phyloP scores from a whole-genome alignment of 108 stramenopile species.

The Skeletonema costatum region DNA sequence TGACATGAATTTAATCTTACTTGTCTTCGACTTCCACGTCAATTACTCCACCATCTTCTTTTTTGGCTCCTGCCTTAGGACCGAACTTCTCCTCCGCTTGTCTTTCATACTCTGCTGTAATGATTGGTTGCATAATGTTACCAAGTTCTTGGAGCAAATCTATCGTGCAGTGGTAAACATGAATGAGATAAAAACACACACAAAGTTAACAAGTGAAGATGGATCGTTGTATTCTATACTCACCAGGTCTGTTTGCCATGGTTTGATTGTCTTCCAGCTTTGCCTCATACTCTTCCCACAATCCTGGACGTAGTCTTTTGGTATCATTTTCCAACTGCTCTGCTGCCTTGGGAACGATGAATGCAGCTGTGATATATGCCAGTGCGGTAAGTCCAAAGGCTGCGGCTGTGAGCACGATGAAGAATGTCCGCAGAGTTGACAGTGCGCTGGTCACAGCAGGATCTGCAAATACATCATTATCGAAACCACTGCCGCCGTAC shows the following conservation, averaged over 20 bases:
- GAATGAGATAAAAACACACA: not conserved
- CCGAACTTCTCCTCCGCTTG: constrained; percentile 17
- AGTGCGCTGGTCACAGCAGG: constrained; percentile 16
- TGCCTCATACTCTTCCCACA: constrained; percentile 41
- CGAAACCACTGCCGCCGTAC: not conserved
- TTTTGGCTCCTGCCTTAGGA: not conserved
- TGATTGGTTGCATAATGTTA: constrained; percentile 41
- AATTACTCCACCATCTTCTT: not conserved
- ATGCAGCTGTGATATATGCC: constrained; percentile 26
- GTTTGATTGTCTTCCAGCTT: constrained; percentile 28
- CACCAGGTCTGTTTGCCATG: constrained; percentile 31
- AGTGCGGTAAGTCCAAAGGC: constrained; percentile 39
- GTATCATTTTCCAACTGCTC: constrained; percentile 43
- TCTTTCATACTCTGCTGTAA: constrained; percentile 30
- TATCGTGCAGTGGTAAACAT: not conserved
- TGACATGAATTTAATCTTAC: not conserved
- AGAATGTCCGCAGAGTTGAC: constrained; percentile 39
- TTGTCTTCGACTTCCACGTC: not conserved
- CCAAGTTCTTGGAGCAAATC: constrained; percentile 41
- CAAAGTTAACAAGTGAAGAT: not conserved
- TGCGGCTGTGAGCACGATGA: constrained; percentile 37
- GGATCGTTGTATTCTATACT: not conserved
- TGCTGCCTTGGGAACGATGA: constrained; percentile 41
- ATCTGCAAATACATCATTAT: constrained; percentile 1
- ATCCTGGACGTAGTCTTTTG: constrained; percentile 29